phyloP scores from a whole-genome alignment of 192 early-diverging fungal species.

The Coemansia umbellata region DNA sequence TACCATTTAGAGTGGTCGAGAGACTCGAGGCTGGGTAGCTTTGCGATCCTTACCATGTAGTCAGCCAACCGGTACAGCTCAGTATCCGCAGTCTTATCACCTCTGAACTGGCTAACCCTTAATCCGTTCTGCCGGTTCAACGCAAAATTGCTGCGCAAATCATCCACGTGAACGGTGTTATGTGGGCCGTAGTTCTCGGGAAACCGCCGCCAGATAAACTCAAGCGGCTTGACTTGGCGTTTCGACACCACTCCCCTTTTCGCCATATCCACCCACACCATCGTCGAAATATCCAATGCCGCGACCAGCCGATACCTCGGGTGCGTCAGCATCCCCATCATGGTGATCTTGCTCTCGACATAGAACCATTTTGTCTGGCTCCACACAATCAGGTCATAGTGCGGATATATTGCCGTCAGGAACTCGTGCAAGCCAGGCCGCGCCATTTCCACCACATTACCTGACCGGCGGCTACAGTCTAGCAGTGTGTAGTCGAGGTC shows the following conservation, averaged over 20 bases:
- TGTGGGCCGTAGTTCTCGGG: conserved; percentile 40
- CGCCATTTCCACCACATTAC: conserved; percentile 57
- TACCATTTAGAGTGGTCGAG: conserved; percentile 61
- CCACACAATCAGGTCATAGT: conserved; percentile 77
- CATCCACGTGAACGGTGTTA: conserved; percentile 72
- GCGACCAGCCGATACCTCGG: conserved; percentile 63
- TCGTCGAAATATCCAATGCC: conserved; percentile 66
- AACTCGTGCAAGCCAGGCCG: conserved; percentile 63
- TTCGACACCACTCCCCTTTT: conserved; percentile 53
- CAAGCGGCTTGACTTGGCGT: conserved; percentile 71
- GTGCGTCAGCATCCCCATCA: conserved; percentile 63
- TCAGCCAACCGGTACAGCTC: conserved; percentile 58
- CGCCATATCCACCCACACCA: conserved; percentile 60
- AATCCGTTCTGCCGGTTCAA: conserved; percentile 67
- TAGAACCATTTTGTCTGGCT: conserved; percentile 71
- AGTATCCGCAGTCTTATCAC: conserved; percentile 41
- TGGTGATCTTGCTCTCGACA: conserved; percentile 71
- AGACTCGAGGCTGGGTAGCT: conserved; percentile 49
- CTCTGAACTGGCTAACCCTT: conserved; percentile 51
- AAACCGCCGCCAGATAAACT: conserved; percentile 61
- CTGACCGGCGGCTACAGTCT: conserved; percentile 64
- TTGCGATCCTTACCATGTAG: conserved; percentile 59
- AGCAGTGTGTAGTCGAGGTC: conserved; percentile 77
- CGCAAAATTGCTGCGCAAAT: conserved; percentile 71
- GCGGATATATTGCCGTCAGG: conserved; percentile 58